Evolutionary conservation across 73 alveolate species (phyloP), one percentile per base, ranked within the genome.

Genomic region (Paraurostyla sp.): DNA sequence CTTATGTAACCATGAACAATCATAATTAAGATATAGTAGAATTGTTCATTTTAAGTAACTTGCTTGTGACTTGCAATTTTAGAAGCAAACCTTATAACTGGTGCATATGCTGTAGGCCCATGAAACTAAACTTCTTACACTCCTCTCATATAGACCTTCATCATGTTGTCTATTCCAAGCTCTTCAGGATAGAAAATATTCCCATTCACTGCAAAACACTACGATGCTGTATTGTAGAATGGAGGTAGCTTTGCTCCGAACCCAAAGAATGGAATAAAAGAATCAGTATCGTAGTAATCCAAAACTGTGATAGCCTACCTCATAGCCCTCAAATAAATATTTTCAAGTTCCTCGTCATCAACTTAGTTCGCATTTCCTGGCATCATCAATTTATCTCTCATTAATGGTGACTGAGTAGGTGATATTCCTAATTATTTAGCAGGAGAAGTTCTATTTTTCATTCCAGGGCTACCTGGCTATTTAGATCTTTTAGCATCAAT

Each of bases 211-310:
- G 98, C 93, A 78, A 96, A 96, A 46, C 92, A 76, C 42, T 94
- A 95, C 18, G 85, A 36, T 18, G 85, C 94, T 18, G 91, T 40
- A 54, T 93, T 94, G 41, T 83, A 65, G 49, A 51, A 71, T 0
- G 94, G 95, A 56, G 95, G 95, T 15, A 94, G 93, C 62, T 84
- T 88, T 13, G 95, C 98, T 20, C 99, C 99, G 89, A 95, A 98
- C 18, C 99, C 99, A 76, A 87, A 95, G 49, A 94, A 85, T 0
- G 99, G 99, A 32, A 96, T 92, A 69, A 63, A 71, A 46, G 95
- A 92, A 91, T 98, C 99, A 58, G 95, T 81, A 86, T 98, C 99
- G 88, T 97, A 98, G 76, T 97, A 92, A 42, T 93, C 94, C 33
- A 98, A 83, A 40, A 97, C 95, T 6, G 23, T 75, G n/a, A 75